phyloP scores from a whole-genome alignment of 495 filamentous ascomycete genomes.

The Niebla homalea region DNA sequence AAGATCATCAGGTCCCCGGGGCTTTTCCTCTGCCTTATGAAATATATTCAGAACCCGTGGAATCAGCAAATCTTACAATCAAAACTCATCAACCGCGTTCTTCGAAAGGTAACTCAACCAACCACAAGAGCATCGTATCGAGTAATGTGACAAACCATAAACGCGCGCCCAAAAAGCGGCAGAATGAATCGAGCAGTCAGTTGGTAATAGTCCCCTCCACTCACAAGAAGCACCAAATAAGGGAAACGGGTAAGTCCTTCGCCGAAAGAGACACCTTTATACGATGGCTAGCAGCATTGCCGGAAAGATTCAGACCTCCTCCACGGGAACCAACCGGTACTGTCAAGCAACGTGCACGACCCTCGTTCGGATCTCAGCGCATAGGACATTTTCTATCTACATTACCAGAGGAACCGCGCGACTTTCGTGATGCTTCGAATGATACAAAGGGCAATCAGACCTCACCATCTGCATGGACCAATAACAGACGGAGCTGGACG shows the following conservation, averaged over 20 bases:
- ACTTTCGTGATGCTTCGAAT: neutral
- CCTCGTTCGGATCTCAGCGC: neutral
- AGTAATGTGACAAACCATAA: neutral
- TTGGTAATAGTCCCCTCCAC: neutral
- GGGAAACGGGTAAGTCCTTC: neutral
- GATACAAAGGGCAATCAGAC: no score
- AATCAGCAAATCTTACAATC: no score
- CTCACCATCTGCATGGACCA: no score
- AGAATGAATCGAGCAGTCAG: neutral
- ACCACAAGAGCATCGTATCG: neutral
- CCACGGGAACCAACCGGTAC: neutral
- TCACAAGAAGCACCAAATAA: neutral
- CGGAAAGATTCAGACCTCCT: neutral
- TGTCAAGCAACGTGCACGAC: neutral
- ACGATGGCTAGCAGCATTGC: constrained; percentile 1
- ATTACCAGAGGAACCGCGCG: neutral
- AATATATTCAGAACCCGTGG: no score
- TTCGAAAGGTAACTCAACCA: no score
- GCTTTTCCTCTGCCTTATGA: no score
- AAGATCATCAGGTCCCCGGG: no score
- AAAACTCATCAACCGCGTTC: no score
- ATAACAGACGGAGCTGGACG: no score
- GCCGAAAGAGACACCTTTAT: neutral
- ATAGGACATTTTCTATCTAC: constrained; percentile 6
- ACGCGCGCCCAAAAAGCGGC: neutral